Conservation (phyloP, 208 protist genomes). For the Naegleria gruberi region DNA sequence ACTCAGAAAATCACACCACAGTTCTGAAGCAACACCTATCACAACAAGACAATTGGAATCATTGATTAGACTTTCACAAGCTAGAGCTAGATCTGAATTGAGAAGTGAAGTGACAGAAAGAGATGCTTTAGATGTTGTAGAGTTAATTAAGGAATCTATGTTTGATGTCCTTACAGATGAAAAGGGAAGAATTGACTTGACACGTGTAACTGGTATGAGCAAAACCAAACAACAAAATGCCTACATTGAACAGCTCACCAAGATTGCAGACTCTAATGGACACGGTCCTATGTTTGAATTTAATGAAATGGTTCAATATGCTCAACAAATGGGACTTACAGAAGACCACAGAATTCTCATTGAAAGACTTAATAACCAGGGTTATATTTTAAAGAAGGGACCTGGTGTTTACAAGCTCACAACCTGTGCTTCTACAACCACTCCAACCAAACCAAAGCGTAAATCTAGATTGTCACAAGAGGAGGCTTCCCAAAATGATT, state of each 20-base stretch:
- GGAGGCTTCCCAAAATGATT: not conserved
- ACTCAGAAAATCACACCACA: constrained; percentile 40
- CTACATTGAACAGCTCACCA: not conserved
- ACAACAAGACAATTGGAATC: constrained; percentile 89
- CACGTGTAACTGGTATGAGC: not conserved
- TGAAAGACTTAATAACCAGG: not conserved
- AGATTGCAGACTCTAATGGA: not conserved
- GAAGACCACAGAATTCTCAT: not conserved
- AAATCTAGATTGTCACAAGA: not conserved
- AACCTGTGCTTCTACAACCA: not conserved
- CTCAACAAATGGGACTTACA: not conserved
- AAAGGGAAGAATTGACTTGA: constrained; percentile 46
- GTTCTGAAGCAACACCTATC: constrained; percentile 54
- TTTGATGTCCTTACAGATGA: constrained; percentile 49
- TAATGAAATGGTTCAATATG: not conserved
- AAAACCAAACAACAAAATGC: not conserved
- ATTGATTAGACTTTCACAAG: constrained; percentile 80
- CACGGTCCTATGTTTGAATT: not conserved
- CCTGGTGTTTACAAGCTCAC: not conserved
- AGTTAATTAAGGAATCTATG: constrained; percentile 62
- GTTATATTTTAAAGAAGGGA: not conserved
- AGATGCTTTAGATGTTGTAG: constrained; percentile 81
- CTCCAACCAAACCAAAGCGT: not conserved
- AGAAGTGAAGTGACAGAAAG: constrained; percentile 65
- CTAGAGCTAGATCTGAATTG: constrained; percentile 76